Evolutionary conservation across 2,329 filamentous ascomycete genomes (phyloP).

Genomic region (Talaromyces sp.): DNA sequence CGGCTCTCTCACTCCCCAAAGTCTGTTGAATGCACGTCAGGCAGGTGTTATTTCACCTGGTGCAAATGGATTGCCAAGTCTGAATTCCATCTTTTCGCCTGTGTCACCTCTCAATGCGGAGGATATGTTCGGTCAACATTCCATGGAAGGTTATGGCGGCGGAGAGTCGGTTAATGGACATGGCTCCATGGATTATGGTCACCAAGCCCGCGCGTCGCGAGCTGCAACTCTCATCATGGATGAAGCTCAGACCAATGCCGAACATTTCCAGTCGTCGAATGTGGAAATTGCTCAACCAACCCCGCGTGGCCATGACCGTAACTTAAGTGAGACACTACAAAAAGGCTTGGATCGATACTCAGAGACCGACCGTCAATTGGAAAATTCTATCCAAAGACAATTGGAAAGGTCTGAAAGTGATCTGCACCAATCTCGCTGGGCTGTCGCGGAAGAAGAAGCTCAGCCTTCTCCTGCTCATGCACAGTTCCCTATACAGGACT

Average conservation of each 20-base stretch:
- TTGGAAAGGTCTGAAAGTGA: slow-evolving; percentile 59
- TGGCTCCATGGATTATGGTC: slow-evolving; percentile 22
- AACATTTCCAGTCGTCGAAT: slow-evolving; percentile 37
- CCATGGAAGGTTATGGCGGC: slow-evolving; percentile 15
- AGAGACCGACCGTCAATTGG: slow-evolving; percentile 77
- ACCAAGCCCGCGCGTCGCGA: slow-evolving; percentile 20
- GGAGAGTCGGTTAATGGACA: slow-evolving; percentile 22
- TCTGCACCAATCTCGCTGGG: slow-evolving; percentile 30
- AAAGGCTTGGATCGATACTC: slow-evolving; percentile 62
- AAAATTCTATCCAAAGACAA: slow-evolving; percentile 71
- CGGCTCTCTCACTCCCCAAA: slow-evolving; percentile 34
- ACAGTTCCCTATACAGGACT: slow-evolving; percentile 10
- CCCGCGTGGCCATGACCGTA: slow-evolving; percentile 60
- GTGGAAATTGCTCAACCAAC: slow-evolving; percentile 56
- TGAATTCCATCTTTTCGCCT: slow-evolving; percentile 53
- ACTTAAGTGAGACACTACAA: slow-evolving; percentile 71
- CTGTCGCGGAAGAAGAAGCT: slow-evolving; percentile 25
- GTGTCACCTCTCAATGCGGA: slow-evolving; percentile 58
- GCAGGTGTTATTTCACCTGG: slow-evolving; percentile 54
- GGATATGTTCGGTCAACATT: slow-evolving; percentile 30
- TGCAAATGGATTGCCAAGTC: slow-evolving; percentile 36
- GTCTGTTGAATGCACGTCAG: slow-evolving; percentile 37
- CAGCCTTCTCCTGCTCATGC: slow-evolving; percentile 15
- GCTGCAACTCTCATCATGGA: slow-evolving; percentile 22
- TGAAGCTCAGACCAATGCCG: slow-evolving; percentile 17